These are phyloP conservation scores for Penicillium flavigenum DNA, from an alignment of 495 filamentous ascomycete genomes.

Conservation along the genomic window DNA sequence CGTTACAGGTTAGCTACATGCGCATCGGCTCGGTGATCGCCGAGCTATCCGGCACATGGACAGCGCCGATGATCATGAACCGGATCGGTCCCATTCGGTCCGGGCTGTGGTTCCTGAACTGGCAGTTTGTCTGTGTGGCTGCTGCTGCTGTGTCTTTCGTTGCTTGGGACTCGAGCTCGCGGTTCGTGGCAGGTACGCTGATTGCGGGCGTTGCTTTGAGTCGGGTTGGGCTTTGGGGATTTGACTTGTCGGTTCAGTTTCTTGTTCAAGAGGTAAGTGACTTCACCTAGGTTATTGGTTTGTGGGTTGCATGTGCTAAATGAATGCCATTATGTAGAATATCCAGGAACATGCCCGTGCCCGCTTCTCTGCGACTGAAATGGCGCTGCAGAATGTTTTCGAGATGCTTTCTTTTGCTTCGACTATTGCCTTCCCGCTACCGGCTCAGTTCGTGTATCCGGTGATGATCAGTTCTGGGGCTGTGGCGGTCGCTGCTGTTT, in stretches of 20 bases:
- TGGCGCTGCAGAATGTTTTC: slow-evolving; percentile 62
- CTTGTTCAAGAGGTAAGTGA: slow-evolving; percentile 62
- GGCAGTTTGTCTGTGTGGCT: slow-evolving; percentile 56
- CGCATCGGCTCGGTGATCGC: not conserved
- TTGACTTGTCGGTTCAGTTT: slow-evolving; percentile 63
- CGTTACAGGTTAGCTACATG: not conserved
- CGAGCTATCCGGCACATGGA: not conserved
- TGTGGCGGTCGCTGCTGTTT: slow-evolving; percentile 30
- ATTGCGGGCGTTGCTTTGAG: slow-evolving; percentile 55
- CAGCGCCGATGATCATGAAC: not conserved
- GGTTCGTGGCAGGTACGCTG: slow-evolving; percentile 45
- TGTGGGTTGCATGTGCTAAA: not conserved
- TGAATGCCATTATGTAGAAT: slow-evolving; percentile 31
- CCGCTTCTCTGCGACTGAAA: slow-evolving; percentile 61
- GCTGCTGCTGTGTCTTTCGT: slow-evolving; percentile 43
- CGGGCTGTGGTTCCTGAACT: slow-evolving; percentile 56
- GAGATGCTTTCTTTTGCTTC: slow-evolving; percentile 61
- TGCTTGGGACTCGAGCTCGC: slow-evolving; percentile 29
- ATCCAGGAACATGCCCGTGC: slow-evolving; percentile 52
- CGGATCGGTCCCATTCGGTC: not conserved
- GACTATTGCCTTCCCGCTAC: slow-evolving; percentile 58
- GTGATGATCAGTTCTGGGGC: slow-evolving; percentile 53
- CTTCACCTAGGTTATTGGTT: not conserved
- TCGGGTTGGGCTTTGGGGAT: slow-evolving; percentile 65
- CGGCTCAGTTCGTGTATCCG: slow-evolving; percentile 61